Evolutionary conservation across 176 grass and related monocot genomes (phyloP).

Genomic region (Triticum aestivum): IWGSC_CS_RefSeq_v2.1 NC_057797.1:93764574-93765073

Average conservation of each 20-base stretch:
- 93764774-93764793: background rate
- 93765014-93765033: no score
- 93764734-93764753: slow-evolving; percentile 20
- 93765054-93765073: background rate
- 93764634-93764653: background rate
- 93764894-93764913: no score
- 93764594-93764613: background rate
- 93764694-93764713: slow-evolving; percentile 14
- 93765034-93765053: background rate
- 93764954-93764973: no score
- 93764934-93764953: no score
- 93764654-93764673: slow-evolving; percentile 3
- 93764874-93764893: no score
- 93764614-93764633: background rate
- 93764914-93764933: no score
- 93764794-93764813: background rate
- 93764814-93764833: no score
- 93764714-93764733: slow-evolving; percentile 6
- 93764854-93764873: no score
- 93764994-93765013: no score
- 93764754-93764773: background rate
- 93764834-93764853: background rate
- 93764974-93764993: no score
- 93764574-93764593: background rate
- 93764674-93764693: slow-evolving; percentile 12